phyloP scores from a whole-genome alignment of 768 basidiomycete genomes.

The Boletellus ananiceps region DNA sequence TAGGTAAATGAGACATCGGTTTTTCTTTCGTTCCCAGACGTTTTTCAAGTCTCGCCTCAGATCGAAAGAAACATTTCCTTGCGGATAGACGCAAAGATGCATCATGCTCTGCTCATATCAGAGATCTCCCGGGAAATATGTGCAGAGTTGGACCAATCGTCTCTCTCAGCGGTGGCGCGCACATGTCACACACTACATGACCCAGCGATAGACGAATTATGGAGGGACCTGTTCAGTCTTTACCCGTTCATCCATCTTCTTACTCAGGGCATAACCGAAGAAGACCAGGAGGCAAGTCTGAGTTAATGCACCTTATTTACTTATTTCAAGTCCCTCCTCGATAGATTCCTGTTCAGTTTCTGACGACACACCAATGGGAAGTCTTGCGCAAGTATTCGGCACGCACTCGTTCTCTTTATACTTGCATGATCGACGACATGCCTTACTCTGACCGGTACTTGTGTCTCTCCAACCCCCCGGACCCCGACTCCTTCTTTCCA shows the following conservation, averaged over 20 bases:
- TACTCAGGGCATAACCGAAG: neutral
- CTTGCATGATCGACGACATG: conserved; percentile 19
- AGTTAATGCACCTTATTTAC: neutral
- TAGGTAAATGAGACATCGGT: conserved; percentile 12
- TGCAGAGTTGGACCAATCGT: conserved; percentile 4
- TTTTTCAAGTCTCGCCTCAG: neutral
- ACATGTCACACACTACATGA: conserved; percentile 22
- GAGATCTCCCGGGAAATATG: conserved; percentile 20
- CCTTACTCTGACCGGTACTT: conserved; percentile 6
- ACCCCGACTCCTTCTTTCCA: conserved; percentile 16
- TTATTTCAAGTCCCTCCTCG: neutral
- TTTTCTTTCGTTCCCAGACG: conserved; percentile 1
- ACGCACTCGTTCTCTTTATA: conserved; percentile 17
- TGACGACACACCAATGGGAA: conserved; percentile 13
- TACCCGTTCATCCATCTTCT: conserved; percentile 21
- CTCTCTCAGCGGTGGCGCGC: conserved; percentile 20
- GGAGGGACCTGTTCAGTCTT: conserved; percentile 20
- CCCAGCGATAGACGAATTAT: conserved; percentile 24
- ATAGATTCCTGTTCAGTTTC: neutral
- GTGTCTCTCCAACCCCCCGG: conserved; percentile 14
- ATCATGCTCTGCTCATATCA: conserved; percentile 22
- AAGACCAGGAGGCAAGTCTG: conserved; percentile 12
- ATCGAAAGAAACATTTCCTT: neutral
- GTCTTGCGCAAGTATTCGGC: conserved; percentile 17
- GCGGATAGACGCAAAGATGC: conserved; percentile 10